A percentile compares a stretch with the other conserved stretches of the same genome.
Evolutionary conservation across 805 yeast species (phyloP).

Genomic region (Schwanniomyces yamadae): DNA sequence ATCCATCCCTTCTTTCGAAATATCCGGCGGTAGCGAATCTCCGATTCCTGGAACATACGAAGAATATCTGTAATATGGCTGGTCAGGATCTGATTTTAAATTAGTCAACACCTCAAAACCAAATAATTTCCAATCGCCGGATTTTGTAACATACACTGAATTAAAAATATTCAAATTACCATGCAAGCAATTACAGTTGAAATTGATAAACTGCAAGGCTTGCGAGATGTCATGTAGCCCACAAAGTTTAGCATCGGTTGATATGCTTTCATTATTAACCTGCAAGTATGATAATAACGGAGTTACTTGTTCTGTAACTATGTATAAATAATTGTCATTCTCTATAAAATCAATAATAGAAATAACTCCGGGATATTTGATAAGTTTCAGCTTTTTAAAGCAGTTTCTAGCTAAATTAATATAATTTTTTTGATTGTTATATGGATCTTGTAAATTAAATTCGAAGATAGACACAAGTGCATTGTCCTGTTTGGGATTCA

Average conservation of each 20-base stretch:
- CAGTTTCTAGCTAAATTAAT: slow-evolving; percentile 36
- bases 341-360: slow-evolving; percentile 63
- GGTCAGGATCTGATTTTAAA: slow-evolving; percentile 45
- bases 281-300: slow-evolving; percentile 48
- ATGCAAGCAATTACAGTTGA: slow-evolving; percentile 57
- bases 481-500: slow-evolving; percentile 49
- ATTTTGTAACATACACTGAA: slow-evolving; percentile 59
- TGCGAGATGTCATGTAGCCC: slow-evolving; percentile 58
- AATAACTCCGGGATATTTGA: slow-evolving; percentile 71
- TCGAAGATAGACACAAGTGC: slow-evolving; percentile 63
- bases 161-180: slow-evolving; percentile 54
- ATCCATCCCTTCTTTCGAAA: slow-evolving; percentile 43
- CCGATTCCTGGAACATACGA: slow-evolving; percentile 21
- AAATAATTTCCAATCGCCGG: slow-evolving; percentile 82
- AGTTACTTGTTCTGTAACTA: slow-evolving; percentile 65
- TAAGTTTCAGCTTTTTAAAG: slow-evolving; percentile 47
- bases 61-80: slow-evolving; percentile 40
- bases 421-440: slow-evolving; percentile 21
- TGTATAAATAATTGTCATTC: slow-evolving; percentile 52
- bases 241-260: slow-evolving; percentile 41
- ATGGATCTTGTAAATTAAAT: slow-evolving; percentile 48
- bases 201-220: slow-evolving; percentile 57
- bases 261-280: slow-evolving; percentile 23
- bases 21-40: slow-evolving; percentile 48
- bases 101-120: slow-evolving; percentile 73